Base-by-base conservation (phyloP, 345 rosid species). In the Hevea brasiliensis region DNA sequence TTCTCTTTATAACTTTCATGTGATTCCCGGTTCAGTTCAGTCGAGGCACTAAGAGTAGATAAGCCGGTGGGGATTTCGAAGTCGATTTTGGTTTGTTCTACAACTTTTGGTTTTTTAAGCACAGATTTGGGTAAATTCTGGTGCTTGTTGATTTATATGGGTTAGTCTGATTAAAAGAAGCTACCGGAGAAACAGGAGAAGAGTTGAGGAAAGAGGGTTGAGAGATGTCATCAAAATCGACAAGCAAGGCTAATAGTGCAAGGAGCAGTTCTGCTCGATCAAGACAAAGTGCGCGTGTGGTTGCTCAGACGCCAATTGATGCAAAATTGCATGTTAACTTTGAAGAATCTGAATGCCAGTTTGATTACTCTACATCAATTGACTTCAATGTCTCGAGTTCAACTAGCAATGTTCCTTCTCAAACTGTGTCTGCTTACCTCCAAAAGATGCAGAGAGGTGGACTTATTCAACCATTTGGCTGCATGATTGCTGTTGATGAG, bases 391-490 rank as follows among this genome's bases (percentile, higher is more conserved):
- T 79, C 71, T 80, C 92, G 10, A 83, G 76, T 77, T 85, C 96
- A 11, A 84, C 90, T 1, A 77, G 81, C 75, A 86, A 89, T 71
- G 79, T 87, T 71, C 84, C 91, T 57, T 88, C 92, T 58, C 81
- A 86, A 17, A 82, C 87, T 35, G 82, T 89, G 21, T 86, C 96
- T 10, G 85, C 90, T 56, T 92, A 89, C 84, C 87, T 90, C 66
- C 92, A 86, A 72, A 89, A 85, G 74, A 89, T 89, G 85, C 92
- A 90, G 84, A 87, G 92, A 80, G 96, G 98, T 9, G 74, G 71
- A 69, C 80, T 87, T 53, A 87, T 92, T 74, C 96, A 89, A 75
- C 90, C 94, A 32, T 90, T 87, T 70, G 98, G 98, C 37, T 92
- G 96, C 74, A 62, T 92, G 79, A 81, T 92, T 63, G 94, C 89